Percentiles rank a stretch among this genome's conserved stretches.
Conservation (phyloP, 495 filamentous ascomycete genomes). For the Podospora bellae-mahoneyi region DNA sequence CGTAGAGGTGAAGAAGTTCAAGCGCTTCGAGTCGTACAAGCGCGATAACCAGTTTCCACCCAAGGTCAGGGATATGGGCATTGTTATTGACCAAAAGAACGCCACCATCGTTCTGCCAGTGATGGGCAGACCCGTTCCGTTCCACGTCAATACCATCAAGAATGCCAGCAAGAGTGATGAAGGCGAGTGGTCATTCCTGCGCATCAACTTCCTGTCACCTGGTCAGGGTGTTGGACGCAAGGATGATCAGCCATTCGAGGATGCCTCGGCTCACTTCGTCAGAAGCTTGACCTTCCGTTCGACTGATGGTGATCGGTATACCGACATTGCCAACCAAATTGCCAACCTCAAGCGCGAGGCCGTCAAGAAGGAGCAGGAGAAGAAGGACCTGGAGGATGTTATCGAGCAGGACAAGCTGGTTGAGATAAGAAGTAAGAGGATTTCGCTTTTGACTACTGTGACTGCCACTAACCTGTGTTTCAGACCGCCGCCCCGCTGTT, state of each 20-base stretch:
- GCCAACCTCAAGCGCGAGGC: conserved; percentile 90
- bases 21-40: conserved; percentile 98
- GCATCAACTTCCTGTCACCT: conserved; percentile 96
- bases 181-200: conserved; percentile 85
- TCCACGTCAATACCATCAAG: conserved; percentile 99
- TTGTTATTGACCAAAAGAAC: conserved; percentile 87
- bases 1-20: conserved; percentile 92
- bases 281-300: conserved; percentile 92
- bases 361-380: conserved; percentile 88
- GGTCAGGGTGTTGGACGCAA: conserved; percentile 97
- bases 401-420: conserved; percentile 97
- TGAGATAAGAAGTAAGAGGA: conserved; percentile 74
- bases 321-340: conserved; percentile 84
- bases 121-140: conserved; percentile 95
- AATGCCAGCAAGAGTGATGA: conserved; percentile 95
- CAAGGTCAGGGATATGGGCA: conserved; percentile 75
- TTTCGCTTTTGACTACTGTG: background rate
- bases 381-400: conserved; percentile 99
- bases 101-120: conserved; percentile 89
- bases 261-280: conserved; percentile 91
- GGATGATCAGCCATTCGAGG: conserved; percentile 98
- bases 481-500: conserved; percentile 80
- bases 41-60: conserved; percentile 90
- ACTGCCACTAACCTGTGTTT: conserved; percentile 32
- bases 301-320: conserved; percentile 79